Evolutionary conservation across 75 land plant genomes (phyloP).

Genomic region (Cupressus sempervirens): DNA sequence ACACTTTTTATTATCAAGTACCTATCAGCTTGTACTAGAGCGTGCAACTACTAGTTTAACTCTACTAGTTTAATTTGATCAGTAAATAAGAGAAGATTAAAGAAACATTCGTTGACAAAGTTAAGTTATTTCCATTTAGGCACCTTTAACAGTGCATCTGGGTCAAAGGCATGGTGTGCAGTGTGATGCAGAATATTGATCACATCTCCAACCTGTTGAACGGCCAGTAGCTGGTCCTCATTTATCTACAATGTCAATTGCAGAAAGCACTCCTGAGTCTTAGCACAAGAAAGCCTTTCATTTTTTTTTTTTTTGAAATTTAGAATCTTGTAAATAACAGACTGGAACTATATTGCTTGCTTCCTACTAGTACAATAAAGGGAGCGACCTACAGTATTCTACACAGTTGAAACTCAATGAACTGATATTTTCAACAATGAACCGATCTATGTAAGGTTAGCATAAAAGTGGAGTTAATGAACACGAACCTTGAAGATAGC

Average conservation of each 20-base stretch:
- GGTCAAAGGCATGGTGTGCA: constrained; percentile 73
- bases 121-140: constrained; percentile 5
- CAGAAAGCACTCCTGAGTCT: not conserved
- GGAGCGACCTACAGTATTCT: not conserved
- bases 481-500: constrained; percentile 76
- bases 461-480: not conserved
- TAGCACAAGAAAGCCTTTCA: not conserved
- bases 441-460: not conserved
- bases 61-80: not conserved
- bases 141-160: constrained; percentile 86
- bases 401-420: not conserved
- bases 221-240: constrained; percentile 71
- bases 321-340: not conserved
- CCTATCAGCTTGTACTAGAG: too few relatives aligned
- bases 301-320: not conserved
- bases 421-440: not conserved
- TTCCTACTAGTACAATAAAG: not conserved
- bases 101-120: not conserved
- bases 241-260: constrained; percentile 58
- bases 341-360: not conserved
- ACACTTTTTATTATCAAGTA: too few relatives aligned
- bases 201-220: constrained; percentile 73
- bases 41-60: too few relatives aligned
- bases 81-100: not conserved
- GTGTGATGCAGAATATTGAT: constrained; percentile 61